A percentile compares a stretch with the other conserved stretches of the same genome.
Evolutionary conservation across 1,139 yeast genomes (phyloP).

Genomic region (Eremothecium sinecaudum): DNA sequence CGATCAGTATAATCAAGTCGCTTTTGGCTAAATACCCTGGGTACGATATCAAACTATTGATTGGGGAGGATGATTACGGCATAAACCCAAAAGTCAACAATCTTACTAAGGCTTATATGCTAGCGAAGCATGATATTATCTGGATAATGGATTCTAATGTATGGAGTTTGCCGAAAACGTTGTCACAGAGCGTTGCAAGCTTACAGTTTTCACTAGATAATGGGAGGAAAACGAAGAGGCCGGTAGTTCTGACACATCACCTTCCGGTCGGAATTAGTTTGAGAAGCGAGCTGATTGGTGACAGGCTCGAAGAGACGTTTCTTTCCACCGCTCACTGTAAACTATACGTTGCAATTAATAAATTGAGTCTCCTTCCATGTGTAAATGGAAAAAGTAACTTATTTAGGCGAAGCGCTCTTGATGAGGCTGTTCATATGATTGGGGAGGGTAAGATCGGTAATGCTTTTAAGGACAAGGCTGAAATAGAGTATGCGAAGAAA

Average conservation of each 20-base stretch:
- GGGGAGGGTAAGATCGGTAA: constrained; percentile 26
- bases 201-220: constrained; percentile 43
- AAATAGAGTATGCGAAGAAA: constrained; percentile 1
- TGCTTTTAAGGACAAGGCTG: constrained; percentile 8
- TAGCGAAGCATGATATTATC: constrained; percentile 60
- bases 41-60: constrained; percentile 49
- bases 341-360: constrained; percentile 71
- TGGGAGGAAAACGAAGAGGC: constrained; percentile 36
- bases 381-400: constrained; percentile 88
- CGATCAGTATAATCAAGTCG: constrained; percentile 41
- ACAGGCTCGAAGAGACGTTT: constrained; percentile 80
- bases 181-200: constrained; percentile 56
- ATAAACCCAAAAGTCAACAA: constrained; percentile 89
- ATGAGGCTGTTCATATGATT: constrained; percentile 43
- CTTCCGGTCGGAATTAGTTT: constrained; percentile 56
- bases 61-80: constrained; percentile 49
- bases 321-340: constrained; percentile 75
- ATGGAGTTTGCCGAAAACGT: constrained; percentile 61
- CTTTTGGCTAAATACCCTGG: constrained; percentile 48
- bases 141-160: constrained; percentile 91
- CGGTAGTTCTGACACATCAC: constrained; percentile 71
- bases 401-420: constrained; percentile 62
- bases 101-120: constrained; percentile 62
- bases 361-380: constrained; percentile 75
- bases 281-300: constrained; percentile 36